phyloP scores from a whole-genome alignment of 129 eudicot species.

The carrot (Daucus carota) region DH1_v3.0 NC_030381.2:47732001-47732500 shows the following conservation, averaged over 20 bases:
- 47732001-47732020: too few species aligned
- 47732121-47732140: not conserved
- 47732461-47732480: conserved; percentile 58
- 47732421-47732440: not conserved
- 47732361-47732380: too few species aligned
- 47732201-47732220: not conserved
- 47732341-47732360: not conserved
- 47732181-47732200: not conserved
- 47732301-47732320: conserved; percentile 65
- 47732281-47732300: conserved; percentile 86
- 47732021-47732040: too few species aligned
- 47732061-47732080: too few species aligned
- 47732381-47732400: too few species aligned
- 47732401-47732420: not conserved
- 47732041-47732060: too few species aligned
- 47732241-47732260: conserved; percentile 36
- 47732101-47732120: not conserved
- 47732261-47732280: conserved; percentile 75
- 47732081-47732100: too few species aligned
- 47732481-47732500: conserved; percentile 58
- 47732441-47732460: conserved; percentile 70
- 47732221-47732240: not conserved
- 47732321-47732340: conserved; percentile 10
- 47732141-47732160: not conserved
- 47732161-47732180: not conserved